Evolutionary conservation across 305 asterid genomes (phyloP).

Genomic region (Fraxinus velutina): DNA sequence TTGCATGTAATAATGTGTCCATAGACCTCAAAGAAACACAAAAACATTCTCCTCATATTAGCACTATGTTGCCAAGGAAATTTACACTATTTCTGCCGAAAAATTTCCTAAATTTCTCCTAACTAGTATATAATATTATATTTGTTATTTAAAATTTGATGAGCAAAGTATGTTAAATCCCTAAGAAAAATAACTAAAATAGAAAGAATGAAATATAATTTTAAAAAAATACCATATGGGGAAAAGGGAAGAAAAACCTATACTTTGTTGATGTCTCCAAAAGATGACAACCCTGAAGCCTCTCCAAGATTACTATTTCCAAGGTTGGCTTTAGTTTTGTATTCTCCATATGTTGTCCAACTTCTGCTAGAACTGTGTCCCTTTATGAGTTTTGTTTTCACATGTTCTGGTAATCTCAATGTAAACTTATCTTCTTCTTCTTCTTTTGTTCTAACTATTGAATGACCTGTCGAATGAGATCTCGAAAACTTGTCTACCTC

Average conservation of each 20-base stretch:
- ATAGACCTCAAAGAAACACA: neutral
- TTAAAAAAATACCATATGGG: neutral
- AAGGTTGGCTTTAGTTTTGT: constrained; percentile 19
- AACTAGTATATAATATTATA: neutral
- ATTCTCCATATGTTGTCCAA: constrained; percentile 62
- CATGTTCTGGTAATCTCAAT: constrained; percentile 63
- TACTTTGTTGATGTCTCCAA: constrained; percentile 29
- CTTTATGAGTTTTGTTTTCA: constrained; percentile 45
- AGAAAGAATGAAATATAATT: neutral
- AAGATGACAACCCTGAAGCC: constrained; percentile 29
- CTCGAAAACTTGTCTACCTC: constrained; percentile 38
- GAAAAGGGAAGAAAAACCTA: neutral
- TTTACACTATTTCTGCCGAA: neutral
- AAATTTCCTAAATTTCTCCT: neutral
- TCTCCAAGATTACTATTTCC: constrained; percentile 37
- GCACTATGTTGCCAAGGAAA: neutral
- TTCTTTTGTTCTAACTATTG: constrained; percentile 34
- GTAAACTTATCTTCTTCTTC: constrained; percentile 47
- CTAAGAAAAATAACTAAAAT: neutral
- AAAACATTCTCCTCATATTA: neutral
- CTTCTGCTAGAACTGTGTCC: constrained; percentile 62
- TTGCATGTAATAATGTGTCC: neutral
- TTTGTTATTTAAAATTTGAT: neutral
- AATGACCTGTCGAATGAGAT: constrained; percentile 84
- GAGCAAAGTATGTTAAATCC: neutral